A percentile compares a stretch with the other conserved stretches of the same genome.
Evolutionary conservation across 257 asterid genomes (phyloP).

Genomic region (Jacaranda mimosifolia): DNA sequence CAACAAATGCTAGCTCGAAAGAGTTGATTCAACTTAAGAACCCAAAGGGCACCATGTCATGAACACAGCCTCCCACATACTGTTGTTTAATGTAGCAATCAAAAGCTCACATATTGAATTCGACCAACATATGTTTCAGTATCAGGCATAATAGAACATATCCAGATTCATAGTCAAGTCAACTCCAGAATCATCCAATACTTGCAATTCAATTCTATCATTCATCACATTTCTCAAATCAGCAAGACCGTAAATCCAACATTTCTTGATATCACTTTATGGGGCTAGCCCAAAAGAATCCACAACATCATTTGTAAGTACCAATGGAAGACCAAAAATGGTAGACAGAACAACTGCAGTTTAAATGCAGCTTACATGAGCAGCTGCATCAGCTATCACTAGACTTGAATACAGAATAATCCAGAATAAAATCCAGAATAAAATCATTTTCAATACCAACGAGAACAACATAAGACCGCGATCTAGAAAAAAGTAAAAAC

Average conservation of each 20-base stretch:
- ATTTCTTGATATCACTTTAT: too few relatives aligned
- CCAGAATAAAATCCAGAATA: conserved; percentile 16
- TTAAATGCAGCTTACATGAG: conserved; percentile 50
- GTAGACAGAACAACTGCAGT: not conserved
- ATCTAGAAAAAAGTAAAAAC: not conserved
- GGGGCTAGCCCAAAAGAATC: not conserved
- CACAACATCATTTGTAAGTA: not conserved
- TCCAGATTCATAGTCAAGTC: not conserved
- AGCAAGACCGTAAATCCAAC: too few relatives aligned
- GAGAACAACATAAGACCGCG: conserved; percentile 22
- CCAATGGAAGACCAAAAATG: not conserved
- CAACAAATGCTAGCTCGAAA: not conserved
- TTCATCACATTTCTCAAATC: too few relatives aligned
- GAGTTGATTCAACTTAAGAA: not conserved
- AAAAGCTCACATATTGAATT: not conserved
- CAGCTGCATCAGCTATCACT: conserved; percentile 47
- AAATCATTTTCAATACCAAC: conserved; percentile 6
- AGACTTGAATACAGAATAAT: conserved; percentile 3
- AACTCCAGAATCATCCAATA: too few relatives aligned
- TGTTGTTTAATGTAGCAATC: not conserved
- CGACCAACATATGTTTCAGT: not conserved
- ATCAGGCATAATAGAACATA: not conserved
- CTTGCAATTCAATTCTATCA: too few relatives aligned
- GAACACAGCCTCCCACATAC: conserved; percentile 1
- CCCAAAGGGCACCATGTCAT: not conserved